Percentiles rank a stretch among this genome's conserved stretches.
phyloP scores from a whole-genome alignment of 495 filamentous ascomycete genomes.

The Penicillium silybi region DNA sequence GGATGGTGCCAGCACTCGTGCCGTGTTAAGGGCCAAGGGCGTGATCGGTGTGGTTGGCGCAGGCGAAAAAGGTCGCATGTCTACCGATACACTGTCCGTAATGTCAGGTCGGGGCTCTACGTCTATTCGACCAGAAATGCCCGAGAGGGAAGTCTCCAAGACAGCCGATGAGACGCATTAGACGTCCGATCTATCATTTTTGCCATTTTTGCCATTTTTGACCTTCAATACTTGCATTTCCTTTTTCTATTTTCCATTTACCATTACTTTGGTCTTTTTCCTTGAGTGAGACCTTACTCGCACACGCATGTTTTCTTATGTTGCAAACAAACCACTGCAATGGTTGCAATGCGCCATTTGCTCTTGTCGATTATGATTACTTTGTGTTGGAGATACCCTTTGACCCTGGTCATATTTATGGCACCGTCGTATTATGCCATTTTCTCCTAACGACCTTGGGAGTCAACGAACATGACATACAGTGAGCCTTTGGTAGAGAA shows the following conservation, averaged over 20 bases:
- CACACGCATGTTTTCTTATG: background rate
- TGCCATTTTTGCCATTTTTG: background rate
- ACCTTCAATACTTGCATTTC: conserved; percentile 2
- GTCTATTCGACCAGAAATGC: conserved; percentile 27
- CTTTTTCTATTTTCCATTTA: background rate
- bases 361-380: background rate
- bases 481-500: background rate
- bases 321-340: background rate
- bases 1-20: conserved; percentile 38
- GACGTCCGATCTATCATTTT: background rate
- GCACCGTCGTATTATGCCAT: background rate
- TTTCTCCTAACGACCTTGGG: background rate
- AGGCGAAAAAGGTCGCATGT: conserved; percentile 20
- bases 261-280: background rate
- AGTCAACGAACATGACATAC: background rate
- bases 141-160: conserved; percentile 27
- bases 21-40: conserved; percentile 30
- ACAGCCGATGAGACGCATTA: conserved; percentile 21
- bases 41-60: conserved; percentile 18
- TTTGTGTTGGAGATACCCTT: conserved; percentile 16
- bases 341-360: background rate
- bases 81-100: conserved; percentile 27
- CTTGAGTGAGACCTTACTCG: background rate
- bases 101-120: conserved; percentile 6
- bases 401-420: background rate